Evolutionary conservation across 1,284 basidiomycete species (phyloP).

Genomic region (Bjerkandera adusta): DNA sequence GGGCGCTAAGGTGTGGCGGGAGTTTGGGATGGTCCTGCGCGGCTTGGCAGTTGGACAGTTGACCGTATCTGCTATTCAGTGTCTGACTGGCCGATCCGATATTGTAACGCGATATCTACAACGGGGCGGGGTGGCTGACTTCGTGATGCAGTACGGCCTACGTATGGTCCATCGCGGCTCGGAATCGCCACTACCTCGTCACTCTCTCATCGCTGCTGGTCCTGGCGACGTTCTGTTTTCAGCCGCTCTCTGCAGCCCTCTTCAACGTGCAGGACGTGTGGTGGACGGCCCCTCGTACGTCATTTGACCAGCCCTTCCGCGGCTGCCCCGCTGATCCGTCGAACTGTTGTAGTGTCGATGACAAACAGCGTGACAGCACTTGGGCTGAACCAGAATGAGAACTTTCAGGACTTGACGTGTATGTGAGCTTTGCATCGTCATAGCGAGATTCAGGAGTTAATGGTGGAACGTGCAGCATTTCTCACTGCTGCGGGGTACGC

Average conservation of each 20-base stretch:
- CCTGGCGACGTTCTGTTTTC: constrained; percentile 42
- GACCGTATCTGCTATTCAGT: too few relatives aligned
- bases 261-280: constrained; percentile 45
- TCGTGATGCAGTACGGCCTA: constrained; percentile 8
- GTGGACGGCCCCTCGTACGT: constrained; percentile 35
- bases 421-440: constrained; percentile 15
- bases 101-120: too few relatives aligned
- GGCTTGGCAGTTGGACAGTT: too few relatives aligned
- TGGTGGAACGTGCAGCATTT: constrained; percentile 34
- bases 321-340: too few relatives aligned
- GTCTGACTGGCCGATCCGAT: too few relatives aligned
- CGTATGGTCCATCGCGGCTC: constrained; percentile 15
- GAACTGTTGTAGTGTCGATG: constrained; percentile 34
- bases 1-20: too few relatives aligned
- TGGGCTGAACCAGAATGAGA: constrained; percentile 40
- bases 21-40: too few relatives aligned
- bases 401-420: constrained; percentile 48
- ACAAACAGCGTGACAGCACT: constrained; percentile 36
- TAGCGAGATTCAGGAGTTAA: too few relatives aligned
- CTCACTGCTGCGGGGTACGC: constrained; percentile 53
- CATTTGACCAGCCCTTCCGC: not conserved
- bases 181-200: constrained; percentile 16
- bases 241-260: constrained; percentile 49
- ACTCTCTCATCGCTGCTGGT: constrained; percentile 35
- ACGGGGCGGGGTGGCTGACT: too few relatives aligned